Evolutionary conservation across 2,329 filamentous ascomycete genomes (phyloP).

Genomic region (Chaetomiaceae sp.): DNA sequence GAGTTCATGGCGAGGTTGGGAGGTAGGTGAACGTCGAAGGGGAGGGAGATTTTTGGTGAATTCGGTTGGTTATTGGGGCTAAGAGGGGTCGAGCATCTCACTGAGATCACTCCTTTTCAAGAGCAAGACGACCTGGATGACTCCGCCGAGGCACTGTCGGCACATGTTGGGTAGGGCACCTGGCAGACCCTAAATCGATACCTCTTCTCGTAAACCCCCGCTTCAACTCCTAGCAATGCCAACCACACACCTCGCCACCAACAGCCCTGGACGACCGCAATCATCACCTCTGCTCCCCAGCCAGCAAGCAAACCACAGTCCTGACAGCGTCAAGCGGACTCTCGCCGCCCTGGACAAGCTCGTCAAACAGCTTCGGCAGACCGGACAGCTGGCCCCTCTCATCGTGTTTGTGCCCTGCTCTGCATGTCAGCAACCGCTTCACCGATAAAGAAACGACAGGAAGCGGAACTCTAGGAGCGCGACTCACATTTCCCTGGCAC

Average conservation of each 20-base stretch:
- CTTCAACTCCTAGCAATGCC: no score
- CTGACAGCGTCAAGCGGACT: constrained; percentile 53
- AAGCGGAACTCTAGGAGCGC: not conserved
- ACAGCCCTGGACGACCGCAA: not conserved
- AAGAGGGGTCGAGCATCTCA: no score
- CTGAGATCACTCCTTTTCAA: no score
- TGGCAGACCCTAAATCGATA: no score
- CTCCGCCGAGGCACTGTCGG: no score
- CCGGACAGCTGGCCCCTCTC: constrained; percentile 49
- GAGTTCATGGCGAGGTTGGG: no score
- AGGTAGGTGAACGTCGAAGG: no score
- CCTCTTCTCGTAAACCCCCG: no score
- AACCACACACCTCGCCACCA: not conserved
- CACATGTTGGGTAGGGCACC: no score
- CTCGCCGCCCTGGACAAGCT: constrained; percentile 51
- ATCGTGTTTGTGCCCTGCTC: constrained; percentile 56
- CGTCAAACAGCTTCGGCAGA: constrained; percentile 57
- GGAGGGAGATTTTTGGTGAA: no score
- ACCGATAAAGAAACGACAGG: not conserved
- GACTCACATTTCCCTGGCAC: constrained; percentile 61
- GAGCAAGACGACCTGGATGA: no score
- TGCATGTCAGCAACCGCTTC: constrained; percentile 15
- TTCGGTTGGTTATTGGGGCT: no score
- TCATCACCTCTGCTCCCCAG: constrained; percentile 35
- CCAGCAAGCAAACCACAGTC: constrained; percentile 56